A percentile compares a stretch with the other conserved stretches of the same genome.
These are phyloP conservation scores for Yamadazyma sp. DNA, from an alignment of 1,139 yeast genomes.

Conservation along the genomic window DNA sequence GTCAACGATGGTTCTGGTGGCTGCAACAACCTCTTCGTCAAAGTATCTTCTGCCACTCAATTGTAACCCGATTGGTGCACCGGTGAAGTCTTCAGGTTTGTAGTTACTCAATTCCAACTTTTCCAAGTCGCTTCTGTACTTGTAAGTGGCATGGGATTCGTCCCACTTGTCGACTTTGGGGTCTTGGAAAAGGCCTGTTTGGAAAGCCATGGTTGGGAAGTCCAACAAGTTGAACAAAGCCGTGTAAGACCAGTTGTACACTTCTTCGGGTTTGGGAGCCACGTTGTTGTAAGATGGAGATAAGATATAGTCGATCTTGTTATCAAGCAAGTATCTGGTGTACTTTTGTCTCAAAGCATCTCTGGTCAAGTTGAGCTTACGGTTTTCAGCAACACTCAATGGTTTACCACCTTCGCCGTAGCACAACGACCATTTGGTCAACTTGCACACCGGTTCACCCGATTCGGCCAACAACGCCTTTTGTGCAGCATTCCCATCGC, in stretches of 20 bases:
- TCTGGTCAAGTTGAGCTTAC: constrained; percentile 49
- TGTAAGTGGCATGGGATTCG: constrained; percentile 25
- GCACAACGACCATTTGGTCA: constrained; percentile 60
- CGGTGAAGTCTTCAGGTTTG: constrained; percentile 31
- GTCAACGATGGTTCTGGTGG: constrained; percentile 32
- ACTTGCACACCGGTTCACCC: constrained; percentile 64
- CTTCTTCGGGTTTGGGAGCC: constrained; percentile 66
- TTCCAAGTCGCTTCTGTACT: constrained; percentile 45
- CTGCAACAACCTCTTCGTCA: constrained; percentile 45
- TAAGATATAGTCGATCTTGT: constrained; percentile 65
- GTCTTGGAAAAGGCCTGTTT: constrained; percentile 63
- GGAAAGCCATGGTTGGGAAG: constrained; percentile 60
- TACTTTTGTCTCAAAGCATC: constrained; percentile 58
- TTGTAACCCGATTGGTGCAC: constrained; percentile 47
- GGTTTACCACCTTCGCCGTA: constrained; percentile 57
- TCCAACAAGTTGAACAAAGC: constrained; percentile 66
- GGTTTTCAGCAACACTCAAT: constrained; percentile 44
- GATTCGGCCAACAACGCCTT: constrained; percentile 50
- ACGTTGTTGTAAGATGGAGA: constrained; percentile 71
- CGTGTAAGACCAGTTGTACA: constrained; percentile 77
- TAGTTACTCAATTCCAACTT: constrained; percentile 37
- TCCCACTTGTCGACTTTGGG: constrained; percentile 45
- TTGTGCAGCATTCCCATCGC: constrained; percentile 64
- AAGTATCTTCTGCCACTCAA: constrained; percentile 38
- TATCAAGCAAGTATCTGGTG: constrained; percentile 48